Base-by-base conservation (phyloP, 805 yeast genomes). In the Myxozyma vanderwaltii region DNA sequence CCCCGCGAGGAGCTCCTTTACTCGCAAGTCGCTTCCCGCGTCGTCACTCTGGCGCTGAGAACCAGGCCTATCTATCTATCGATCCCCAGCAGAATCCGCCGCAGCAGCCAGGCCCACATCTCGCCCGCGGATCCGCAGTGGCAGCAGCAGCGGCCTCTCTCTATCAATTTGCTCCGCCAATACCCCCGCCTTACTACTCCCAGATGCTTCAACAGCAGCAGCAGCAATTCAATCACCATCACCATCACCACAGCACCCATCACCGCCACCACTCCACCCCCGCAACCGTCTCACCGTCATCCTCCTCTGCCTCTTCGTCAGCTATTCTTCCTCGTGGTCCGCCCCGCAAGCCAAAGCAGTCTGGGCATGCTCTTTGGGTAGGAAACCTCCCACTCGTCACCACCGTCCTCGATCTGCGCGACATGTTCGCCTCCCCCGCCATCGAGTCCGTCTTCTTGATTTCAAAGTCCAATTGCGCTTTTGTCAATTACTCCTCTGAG, bases 351-450 rank as follows among this genome's bases (percentile, higher is more conserved):
- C 76, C 76, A 1, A 73, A 72, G 5, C 74, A 69, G 39, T 64
- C 74, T 10, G 75, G 74, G 13, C 72, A 67, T 53, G 77, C 80
- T 0, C 79, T 77, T 54, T 82, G 84, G 72, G 86, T 74, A 8
- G 79, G 79, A 5, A 76, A 76, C 55, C 63, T 76, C 12, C 76
- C 79, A 12, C 65, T 69, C 10, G 65, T 63, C 36, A 69, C 77
- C n/a, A 67, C 72, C 7, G 69, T 77, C 26, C 58, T 63, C 13
- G 76, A 75, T 59, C 65, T 77, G 39, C 67, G 76, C 40, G 64
- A 59, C 41, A 63, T 76, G 44, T 76, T 76, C 58, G 78, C 76
- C 1, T 68, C 74, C 24, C 69, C 71, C 8, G 70, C 70, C 10
- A 69, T 76, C 39, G 74, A 70, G 50, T 71, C 75, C 48, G 71